phyloP scores from a whole-genome alignment of 192 early-diverging fungal species.

The Coemansia sp. region DNA sequence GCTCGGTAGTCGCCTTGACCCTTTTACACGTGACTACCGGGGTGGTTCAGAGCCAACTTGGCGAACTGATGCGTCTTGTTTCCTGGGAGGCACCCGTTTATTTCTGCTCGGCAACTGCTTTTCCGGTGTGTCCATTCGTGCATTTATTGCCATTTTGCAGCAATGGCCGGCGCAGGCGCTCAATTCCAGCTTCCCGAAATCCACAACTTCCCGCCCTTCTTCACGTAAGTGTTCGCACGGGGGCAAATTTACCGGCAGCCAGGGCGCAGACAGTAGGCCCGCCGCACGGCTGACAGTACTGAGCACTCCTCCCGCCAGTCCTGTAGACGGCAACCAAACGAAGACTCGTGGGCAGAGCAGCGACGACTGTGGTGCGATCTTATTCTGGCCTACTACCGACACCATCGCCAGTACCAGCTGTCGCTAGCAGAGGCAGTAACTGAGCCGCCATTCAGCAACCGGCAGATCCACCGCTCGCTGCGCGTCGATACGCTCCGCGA shows the following conservation, averaged over 20 bases:
- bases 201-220: constrained; percentile 89
- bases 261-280: too few species aligned
- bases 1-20: too few species aligned
- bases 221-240: constrained; percentile 60
- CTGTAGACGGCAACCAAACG: constrained; percentile 71
- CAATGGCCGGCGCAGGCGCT: neutral
- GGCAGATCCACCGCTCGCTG: constrained; percentile 62
- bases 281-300: neutral
- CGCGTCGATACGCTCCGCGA: constrained; percentile 62
- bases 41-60: too few species aligned
- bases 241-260: neutral
- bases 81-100: too few species aligned
- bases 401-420: constrained; percentile 60
- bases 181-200: constrained; percentile 75
- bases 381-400: constrained; percentile 66
- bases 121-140: neutral
- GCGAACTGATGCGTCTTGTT: too few species aligned
- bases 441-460: constrained; percentile 66
- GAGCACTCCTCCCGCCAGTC: too few species aligned
- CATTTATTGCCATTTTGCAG: neutral
- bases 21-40: too few species aligned
- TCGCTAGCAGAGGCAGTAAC: constrained; percentile 57
- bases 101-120: too few species aligned
- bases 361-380: constrained; percentile 72
- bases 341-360: constrained; percentile 80